These are phyloP conservation scores for Sarocladium kiliense DNA, from an alignment of 2,329 filamentous ascomycete genomes.

Conservation along the genomic window DNA sequence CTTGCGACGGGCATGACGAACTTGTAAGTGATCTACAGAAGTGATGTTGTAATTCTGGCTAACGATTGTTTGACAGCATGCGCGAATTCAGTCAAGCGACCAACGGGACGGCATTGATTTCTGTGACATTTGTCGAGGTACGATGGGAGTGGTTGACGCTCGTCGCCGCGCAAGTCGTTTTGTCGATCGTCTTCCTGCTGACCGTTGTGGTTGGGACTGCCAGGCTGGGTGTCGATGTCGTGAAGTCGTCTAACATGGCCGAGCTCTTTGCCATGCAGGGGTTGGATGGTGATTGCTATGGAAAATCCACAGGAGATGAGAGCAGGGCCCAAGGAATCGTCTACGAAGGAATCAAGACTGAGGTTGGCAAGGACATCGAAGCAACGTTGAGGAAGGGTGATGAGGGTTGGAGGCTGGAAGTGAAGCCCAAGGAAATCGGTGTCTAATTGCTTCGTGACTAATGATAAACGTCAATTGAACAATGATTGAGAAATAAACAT, in stretches of 20 bases:
- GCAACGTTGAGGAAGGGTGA: neutral
- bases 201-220: conserved; percentile 11
- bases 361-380: neutral
- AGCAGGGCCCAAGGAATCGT: neutral
- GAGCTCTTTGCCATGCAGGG: conserved; percentile 11
- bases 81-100: neutral
- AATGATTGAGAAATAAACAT: too few species aligned
- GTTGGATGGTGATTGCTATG: neutral
- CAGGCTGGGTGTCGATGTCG: conserved; percentile 12
- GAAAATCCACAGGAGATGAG: too few species aligned
- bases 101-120: conserved; percentile 4
- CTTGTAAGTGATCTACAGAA: conserved; percentile 5
- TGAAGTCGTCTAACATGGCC: conserved; percentile 14
- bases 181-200: conserved; percentile 12
- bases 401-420: neutral
- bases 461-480: too few species aligned
- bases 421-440: neutral
- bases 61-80: neutral
- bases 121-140: conserved; percentile 13
- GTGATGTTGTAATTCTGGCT: neutral
- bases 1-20: conserved; percentile 9
- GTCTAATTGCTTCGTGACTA: neutral
- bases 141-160: conserved; percentile 16
- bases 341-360: neutral
- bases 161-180: conserved; percentile 12